These are phyloP conservation scores for Coemansia biformis DNA, from an alignment of 192 early-diverging fungal genomes.

Conservation along the genomic window DNA sequence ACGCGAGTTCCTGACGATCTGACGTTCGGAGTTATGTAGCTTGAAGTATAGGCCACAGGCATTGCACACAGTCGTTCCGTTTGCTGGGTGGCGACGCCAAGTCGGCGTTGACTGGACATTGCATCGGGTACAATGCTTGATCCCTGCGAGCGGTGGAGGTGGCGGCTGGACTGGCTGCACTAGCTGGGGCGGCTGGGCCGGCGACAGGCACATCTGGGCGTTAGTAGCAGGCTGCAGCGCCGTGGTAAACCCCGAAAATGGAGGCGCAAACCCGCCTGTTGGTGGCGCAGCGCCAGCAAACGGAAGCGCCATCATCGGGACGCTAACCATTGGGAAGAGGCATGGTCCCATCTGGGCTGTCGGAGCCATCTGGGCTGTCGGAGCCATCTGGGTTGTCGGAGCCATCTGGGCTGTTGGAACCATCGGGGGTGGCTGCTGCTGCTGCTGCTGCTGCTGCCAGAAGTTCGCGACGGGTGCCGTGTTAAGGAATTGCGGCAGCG, in stretches of 20 bases:
- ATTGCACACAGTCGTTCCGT: slow-evolving; percentile 15
- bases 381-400: no score
- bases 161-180: neutral
- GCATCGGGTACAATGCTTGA: slow-evolving; percentile 11
- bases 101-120: slow-evolving; percentile 8
- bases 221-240: no score
- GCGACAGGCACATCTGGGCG: no score
- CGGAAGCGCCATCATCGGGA: no score
- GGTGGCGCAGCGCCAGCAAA: no score
- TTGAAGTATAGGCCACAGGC: slow-evolving; percentile 30
- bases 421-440: neutral
- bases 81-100: slow-evolving; percentile 15
- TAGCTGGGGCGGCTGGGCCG: no score
- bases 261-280: no score
- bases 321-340: no score
- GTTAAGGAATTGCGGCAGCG: neutral
- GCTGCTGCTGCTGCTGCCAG: neutral
- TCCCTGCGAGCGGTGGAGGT: neutral
- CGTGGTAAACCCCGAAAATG: no score
- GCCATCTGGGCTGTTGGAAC: no score
- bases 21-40: slow-evolving; percentile 12
- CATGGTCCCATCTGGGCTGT: no score
- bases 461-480: neutral
- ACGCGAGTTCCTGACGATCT: slow-evolving; percentile 2
- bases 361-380: no score